Base-by-base conservation (phyloP, 306 rosid species). In the Inga leiocalycina region DNA sequence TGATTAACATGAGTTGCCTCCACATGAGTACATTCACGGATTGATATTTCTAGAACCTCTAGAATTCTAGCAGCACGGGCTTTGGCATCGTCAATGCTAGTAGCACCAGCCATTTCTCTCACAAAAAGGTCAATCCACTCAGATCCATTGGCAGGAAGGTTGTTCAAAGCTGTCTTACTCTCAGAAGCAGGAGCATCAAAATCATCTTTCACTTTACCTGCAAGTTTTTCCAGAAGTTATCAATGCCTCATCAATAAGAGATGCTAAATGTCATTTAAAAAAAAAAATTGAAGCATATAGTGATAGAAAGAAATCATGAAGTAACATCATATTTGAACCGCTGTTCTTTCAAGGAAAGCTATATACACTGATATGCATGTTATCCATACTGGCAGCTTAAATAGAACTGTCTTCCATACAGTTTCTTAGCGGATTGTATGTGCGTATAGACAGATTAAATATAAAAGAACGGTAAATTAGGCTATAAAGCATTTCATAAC, bases 41-140 rank as follows among this genome's bases (percentile, higher is more conserved):
- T 94, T 4, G 97, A 92, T 86, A 87, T 92, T 90, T 93, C 98
- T 69, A 96, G 82, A 84, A 85, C 88, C 87, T 90, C 97, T 12
- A 96, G 88, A 69, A 91, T 82, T 83, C 91, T 91, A 61, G 97
- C 84, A 77, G 97, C 98, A 45, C 98, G 99, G 3, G 88, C 87
- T 80, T 92, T 90, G 27, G 97, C 97, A 90, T 93, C 97, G 67
- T 94, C 98, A 78, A 94, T 80, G 68, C 88, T 92, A 57, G 88
- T 86, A 62, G 98, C 97, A 73, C 85, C 86, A 71, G 83, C 83
- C 92, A 94, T 92, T 82, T 96, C 99, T 67, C 86, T 88, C 34
- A 96, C 98, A 68, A 96, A 91, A 81, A 93, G 89, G 54, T 94
- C 93, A 35, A 94, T 90, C 99, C 99, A 96, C 85, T 92, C 97